Percentiles rank a stretch among this genome's conserved stretches.
These are phyloP conservation scores for Diplodia corticola DNA, from an alignment of 2,329 filamentous ascomycete genomes.

Conservation along the genomic window DNA sequence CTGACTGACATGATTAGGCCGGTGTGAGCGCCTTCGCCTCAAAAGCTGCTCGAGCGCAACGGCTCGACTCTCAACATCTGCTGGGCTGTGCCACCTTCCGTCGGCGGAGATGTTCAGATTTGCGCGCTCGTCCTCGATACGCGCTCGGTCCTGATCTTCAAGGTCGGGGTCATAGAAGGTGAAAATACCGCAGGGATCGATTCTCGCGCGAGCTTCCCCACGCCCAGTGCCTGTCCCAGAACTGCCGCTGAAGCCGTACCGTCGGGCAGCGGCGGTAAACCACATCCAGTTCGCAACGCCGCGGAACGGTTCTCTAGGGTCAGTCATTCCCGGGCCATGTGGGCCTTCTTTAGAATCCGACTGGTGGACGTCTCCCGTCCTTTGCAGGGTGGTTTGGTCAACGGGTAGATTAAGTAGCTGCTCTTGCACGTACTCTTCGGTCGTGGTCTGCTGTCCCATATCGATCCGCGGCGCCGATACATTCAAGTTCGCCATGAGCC, in stretches of 20 bases:
- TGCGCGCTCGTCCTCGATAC: constrained; percentile 38
- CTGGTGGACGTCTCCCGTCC: background rate
- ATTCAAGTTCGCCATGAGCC: constrained; percentile 48
- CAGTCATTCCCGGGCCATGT: constrained; percentile 28
- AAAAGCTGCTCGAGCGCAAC: constrained; percentile 35
- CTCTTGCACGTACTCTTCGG: background rate
- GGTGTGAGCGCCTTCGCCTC: constrained; percentile 28
- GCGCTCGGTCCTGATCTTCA: constrained; percentile 32
- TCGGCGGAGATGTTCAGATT: constrained; percentile 46
- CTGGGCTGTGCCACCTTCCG: constrained; percentile 42
- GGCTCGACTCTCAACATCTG: constrained; percentile 28
- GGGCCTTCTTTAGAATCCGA: constrained; percentile 24
- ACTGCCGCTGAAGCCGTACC: constrained; percentile 38
- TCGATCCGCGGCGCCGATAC: constrained; percentile 47
- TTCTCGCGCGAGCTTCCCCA: constrained; percentile 46
- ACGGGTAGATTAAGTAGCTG: background rate
- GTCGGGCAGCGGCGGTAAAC: constrained; percentile 48
- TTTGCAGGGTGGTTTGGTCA: background rate
- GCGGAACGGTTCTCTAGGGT: constrained; percentile 27
- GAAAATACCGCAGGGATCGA: constrained; percentile 47
- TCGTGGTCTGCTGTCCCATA: background rate
- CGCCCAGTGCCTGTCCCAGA: constrained; percentile 36
- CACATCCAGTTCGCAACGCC: constrained; percentile 32
- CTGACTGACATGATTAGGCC: constrained; percentile 27
- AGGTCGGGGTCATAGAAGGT: constrained; percentile 49